phyloP scores from a whole-genome alignment of 2,329 filamentous ascomycete genomes.

The Stylonectria norvegica region DNA sequence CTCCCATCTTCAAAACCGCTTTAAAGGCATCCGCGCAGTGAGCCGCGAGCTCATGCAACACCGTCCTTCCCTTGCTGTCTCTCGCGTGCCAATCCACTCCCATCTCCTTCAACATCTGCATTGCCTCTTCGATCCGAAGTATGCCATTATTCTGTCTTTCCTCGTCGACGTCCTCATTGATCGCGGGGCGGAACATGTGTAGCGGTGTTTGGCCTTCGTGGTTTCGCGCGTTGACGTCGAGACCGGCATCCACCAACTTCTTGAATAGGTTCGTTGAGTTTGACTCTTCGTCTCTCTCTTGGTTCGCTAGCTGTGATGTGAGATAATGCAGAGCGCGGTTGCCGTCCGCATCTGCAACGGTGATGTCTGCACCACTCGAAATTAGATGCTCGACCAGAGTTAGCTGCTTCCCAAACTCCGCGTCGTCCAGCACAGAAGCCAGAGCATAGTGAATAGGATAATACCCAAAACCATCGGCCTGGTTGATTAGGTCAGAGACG shows the following conservation, averaged over 20 bases:
- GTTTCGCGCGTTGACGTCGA: conserved; percentile 16
- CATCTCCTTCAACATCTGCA: conserved; percentile 9
- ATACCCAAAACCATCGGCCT: conserved; percentile 13
- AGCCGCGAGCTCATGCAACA: conserved; percentile 11
- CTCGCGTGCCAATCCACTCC: conserved; percentile 14
- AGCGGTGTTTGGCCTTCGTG: conserved; percentile 10
- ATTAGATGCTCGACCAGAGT: conserved; percentile 12
- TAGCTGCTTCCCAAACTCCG: too few relatives aligned
- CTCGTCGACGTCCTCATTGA: not conserved
- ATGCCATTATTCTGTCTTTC: not conserved
- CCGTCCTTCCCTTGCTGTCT: conserved; percentile 8
- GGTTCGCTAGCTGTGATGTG: not conserved
- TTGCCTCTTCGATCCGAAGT: not conserved
- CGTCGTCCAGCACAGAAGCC: not conserved
- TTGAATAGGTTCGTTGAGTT: conserved; percentile 2
- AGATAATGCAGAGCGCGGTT: conserved; percentile 16
- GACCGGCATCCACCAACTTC: conserved; percentile 5
- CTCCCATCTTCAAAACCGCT: conserved; percentile 5
- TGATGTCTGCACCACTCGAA: conserved; percentile 9
- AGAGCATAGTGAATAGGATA: conserved; percentile 16
- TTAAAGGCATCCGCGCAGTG: conserved; percentile 3
- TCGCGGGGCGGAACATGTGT: conserved; percentile 5
- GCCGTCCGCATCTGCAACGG: conserved; percentile 5
- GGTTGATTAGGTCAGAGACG: conserved; percentile 8
- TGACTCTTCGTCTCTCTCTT: not conserved